These are phyloP conservation scores for Bremia lactucae DNA, from an alignment of 352 stramenopile species.

Conservation along the genomic window DNA sequence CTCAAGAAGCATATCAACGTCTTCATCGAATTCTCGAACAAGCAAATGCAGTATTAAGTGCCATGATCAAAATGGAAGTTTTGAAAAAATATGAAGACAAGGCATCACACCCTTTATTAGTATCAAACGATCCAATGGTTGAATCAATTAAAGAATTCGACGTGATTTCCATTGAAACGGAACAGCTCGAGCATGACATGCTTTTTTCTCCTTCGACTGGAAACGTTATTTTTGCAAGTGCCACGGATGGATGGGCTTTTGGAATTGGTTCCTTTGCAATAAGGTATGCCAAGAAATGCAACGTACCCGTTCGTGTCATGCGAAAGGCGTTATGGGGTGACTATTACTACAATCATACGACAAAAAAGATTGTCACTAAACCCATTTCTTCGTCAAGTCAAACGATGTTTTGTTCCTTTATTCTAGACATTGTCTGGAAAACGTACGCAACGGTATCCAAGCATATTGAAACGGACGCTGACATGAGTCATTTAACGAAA, in stretches of 20 bases:
- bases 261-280: slow-evolving; percentile 72
- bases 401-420: slow-evolving; percentile 89
- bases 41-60: slow-evolving; percentile 73
- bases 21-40: slow-evolving; percentile 90
- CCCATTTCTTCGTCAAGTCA: slow-evolving; percentile 53
- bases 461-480: slow-evolving; percentile 33
- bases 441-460: slow-evolving; percentile 62
- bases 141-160: slow-evolving; percentile 6
- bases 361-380: slow-evolving; percentile 83
- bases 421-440: slow-evolving; percentile 86
- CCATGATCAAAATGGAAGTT: slow-evolving; percentile 70
- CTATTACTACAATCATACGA: slow-evolving; percentile 85
- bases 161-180: slow-evolving; percentile 55
- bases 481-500: slow-evolving; percentile 45
- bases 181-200: slow-evolving; percentile 54
- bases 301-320: slow-evolving; percentile 48
- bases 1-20: slow-evolving; percentile 87
- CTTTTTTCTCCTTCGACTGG: slow-evolving; percentile 81
- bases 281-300: slow-evolving; percentile 62
- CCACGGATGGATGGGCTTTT: slow-evolving; percentile 89
- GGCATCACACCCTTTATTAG: too few relatives aligned
- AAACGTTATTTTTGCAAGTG: slow-evolving; percentile 91
- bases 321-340: slow-evolving; percentile 87
- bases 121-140: neutral
- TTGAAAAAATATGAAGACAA: slow-evolving; percentile 55